Base-by-base conservation (phyloP, 495 filamentous ascomycete genomes). In the Astrothelium subdiscretum region DNA sequence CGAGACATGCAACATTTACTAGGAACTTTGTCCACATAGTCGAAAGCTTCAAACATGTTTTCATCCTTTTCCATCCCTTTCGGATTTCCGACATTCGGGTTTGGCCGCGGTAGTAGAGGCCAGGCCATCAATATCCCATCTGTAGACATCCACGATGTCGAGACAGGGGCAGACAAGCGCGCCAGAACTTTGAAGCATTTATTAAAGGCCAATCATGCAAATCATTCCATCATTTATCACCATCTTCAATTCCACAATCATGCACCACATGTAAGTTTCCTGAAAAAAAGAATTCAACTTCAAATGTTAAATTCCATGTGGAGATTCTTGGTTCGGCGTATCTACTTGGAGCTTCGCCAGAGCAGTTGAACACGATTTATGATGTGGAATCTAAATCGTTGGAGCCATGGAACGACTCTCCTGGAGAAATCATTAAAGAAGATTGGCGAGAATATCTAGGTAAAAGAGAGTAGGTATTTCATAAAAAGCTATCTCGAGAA, bases 381-480 rank as follows among this genome's bases (percentile, higher is more conserved):
- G 92, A 96, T 35, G 77, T 72, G 13, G 88, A 95, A 67, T 71
- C 83, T 32, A 83, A 85, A 68, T 64, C 72, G 8, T 76, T 96
- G 2, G 90, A 92, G 52, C 80, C 83, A n/a, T 99, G 94, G 94
- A 70, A 74, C 29, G 87, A 92, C 67, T 88, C 90, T 0, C 94
- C 94, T 0, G 82, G 85, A 0, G 92, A 97, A 72, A 82, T 99
- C 51, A 81, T 83, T 22, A 75, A 82, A 62, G 80, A 86, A 48
- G 94, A 97, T 70, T 97, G 95, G 95, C 79, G 86, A 67, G 85
- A 90, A 61, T 91, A 83, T 72, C 71, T 97, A 22, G 90, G 91
- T 40, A 79, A 89, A 66, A 76, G 81, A 69, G 77, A 79, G 77
- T 87, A 72, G 59, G 75, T 73, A 31, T 12, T 35, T 43, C 58